Percentiles rank a stretch among this genome's conserved stretches.
Evolutionary conservation across 257 asterid genomes (phyloP).

Genomic region (Solanum megistacrolobum): DNA sequence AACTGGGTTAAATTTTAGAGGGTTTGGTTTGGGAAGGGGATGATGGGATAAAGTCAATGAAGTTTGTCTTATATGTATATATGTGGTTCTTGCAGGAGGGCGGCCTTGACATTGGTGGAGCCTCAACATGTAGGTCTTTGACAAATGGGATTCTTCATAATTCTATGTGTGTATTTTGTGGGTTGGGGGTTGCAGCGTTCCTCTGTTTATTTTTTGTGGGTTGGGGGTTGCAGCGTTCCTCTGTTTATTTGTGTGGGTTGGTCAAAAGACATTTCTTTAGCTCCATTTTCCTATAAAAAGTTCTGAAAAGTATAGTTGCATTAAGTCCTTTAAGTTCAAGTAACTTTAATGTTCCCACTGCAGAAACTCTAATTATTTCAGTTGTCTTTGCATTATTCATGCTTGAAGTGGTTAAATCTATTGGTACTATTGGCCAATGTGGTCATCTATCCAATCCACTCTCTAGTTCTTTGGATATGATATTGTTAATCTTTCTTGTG

Average conservation of each 20-base stretch:
- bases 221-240: background rate
- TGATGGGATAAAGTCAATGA: constrained; percentile 50
- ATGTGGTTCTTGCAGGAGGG: constrained; percentile 97
- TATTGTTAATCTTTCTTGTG: background rate
- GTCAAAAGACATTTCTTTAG: constrained; percentile 13
- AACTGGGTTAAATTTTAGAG: constrained; percentile 20
- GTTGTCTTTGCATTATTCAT: background rate
- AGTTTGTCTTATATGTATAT: constrained; percentile 86
- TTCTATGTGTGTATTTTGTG: constrained; percentile 16
- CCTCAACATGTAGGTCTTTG: constrained; percentile 96
- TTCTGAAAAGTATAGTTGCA: background rate
- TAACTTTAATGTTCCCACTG: background rate
- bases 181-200: background rate
- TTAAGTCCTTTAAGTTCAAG: background rate
- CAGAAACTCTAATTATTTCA: background rate
- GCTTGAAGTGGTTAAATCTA: background rate
- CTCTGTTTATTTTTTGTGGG: no score
- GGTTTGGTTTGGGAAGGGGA: constrained; percentile 51
- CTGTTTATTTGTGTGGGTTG: constrained; percentile 44
- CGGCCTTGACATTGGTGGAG: constrained; percentile 86
- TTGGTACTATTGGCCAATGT: background rate
- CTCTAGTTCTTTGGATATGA: background rate
- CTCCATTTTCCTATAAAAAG: background rate
- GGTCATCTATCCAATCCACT: background rate
- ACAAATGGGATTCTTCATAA: constrained; percentile 77